Conservation (phyloP, 2,329 filamentous ascomycete species). For the Pseudonectria foliicola region DNA sequence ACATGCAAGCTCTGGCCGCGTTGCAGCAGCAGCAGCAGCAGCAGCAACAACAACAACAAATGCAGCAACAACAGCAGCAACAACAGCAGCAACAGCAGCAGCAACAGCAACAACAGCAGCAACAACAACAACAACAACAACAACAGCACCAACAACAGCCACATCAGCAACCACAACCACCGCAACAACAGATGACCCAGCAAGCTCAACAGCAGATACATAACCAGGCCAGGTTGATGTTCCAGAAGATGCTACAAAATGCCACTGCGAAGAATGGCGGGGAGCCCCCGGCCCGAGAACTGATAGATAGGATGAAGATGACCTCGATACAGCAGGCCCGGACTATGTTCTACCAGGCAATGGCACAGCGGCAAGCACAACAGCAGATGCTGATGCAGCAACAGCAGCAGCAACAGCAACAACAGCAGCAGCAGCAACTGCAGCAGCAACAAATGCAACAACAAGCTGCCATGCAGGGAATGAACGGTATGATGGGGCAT, state of each 20-base stretch:
- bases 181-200: conserved; percentile 25
- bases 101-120: conserved; percentile 25
- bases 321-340: conserved; percentile 34
- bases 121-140: conserved; percentile 22
- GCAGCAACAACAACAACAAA: conserved; percentile 26
- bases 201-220: conserved; percentile 28
- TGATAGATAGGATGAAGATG: conserved; percentile 37
- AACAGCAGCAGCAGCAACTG: conserved; percentile 25
- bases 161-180: conserved; percentile 27
- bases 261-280: conserved; percentile 33
- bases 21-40: conserved; percentile 33
- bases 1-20: conserved; percentile 33
- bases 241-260: conserved; percentile 29
- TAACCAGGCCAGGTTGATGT: conserved; percentile 30
- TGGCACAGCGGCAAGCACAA: conserved; percentile 26
- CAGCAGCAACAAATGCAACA: conserved; percentile 38
- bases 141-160: conserved; percentile 24
- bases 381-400: conserved; percentile 32
- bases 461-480: conserved; percentile 42
- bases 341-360: conserved; percentile 24
- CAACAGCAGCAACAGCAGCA: conserved; percentile 25
- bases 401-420: conserved; percentile 28
- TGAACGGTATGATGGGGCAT: conserved; percentile 47
- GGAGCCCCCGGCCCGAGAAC: conserved; percentile 40
- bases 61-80: conserved; percentile 23